Conservation (phyloP, 2,329 filamentous ascomycete species). For the Neopestalotiopsis rosae region DNA sequence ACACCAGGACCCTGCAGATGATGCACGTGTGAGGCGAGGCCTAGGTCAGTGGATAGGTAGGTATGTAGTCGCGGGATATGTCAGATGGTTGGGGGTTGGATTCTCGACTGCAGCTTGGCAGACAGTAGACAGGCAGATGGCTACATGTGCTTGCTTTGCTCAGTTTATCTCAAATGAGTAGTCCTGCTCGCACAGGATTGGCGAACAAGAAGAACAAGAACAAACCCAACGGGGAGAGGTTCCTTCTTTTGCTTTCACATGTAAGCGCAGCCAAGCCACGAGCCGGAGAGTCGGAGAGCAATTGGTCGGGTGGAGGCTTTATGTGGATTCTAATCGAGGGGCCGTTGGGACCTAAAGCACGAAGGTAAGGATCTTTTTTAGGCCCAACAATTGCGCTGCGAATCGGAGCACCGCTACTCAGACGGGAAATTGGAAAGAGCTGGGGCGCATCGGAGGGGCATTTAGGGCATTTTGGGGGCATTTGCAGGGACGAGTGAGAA, state of each 20-base stretch:
- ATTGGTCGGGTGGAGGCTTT: conserved; percentile 13
- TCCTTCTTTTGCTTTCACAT: conserved; percentile 15
- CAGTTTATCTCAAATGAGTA: not conserved
- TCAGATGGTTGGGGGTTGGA: not conserved
- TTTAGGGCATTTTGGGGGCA: not conserved
- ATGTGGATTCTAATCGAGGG: conserved; percentile 2
- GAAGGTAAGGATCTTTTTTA: conserved; percentile 4
- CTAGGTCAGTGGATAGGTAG: not conserved
- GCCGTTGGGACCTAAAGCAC: conserved; percentile 11
- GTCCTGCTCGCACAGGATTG: not conserved
- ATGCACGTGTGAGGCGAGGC: conserved; percentile 8
- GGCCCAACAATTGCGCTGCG: conserved; percentile 10
- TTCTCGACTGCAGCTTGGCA: not conserved
- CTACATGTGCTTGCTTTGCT: not conserved
- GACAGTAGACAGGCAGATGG: not conserved
- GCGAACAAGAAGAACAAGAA: not conserved
- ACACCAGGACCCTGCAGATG: conserved; percentile 7
- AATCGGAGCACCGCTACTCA: conserved; percentile 2
- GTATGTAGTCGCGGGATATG: not conserved
- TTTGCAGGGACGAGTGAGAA: not conserved
- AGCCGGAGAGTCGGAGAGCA: conserved; percentile 10
- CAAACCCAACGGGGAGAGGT: not conserved
- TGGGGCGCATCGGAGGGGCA: not conserved
- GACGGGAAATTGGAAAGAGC: conserved; percentile 1
- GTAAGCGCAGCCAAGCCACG: conserved; percentile 2